Evolutionary conservation across 352 stramenopile species (phyloP).

Genomic region (Phytophthora fragariaefolia): DNA sequence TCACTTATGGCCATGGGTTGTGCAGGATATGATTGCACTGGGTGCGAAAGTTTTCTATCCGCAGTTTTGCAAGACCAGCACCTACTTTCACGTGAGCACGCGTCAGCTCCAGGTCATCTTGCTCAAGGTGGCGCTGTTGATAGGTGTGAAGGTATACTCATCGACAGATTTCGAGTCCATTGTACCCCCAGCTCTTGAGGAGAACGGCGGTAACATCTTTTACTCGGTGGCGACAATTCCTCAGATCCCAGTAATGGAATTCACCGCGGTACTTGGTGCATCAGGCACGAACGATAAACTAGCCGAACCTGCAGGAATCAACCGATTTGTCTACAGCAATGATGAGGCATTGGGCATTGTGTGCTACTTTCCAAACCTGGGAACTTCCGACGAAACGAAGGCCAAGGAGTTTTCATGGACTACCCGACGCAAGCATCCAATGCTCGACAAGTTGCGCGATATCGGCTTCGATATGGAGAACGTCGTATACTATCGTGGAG

Average conservation of each 20-base stretch:
- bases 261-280: slow-evolving; percentile 66
- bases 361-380: slow-evolving; percentile 77
- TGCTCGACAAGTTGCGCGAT: slow-evolving; percentile 72
- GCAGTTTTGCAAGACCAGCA: slow-evolving; percentile 72
- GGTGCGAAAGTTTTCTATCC: slow-evolving; percentile 80
- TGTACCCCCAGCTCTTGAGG: slow-evolving; percentile 46
- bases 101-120: slow-evolving; percentile 82
- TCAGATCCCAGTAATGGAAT: slow-evolving; percentile 71
- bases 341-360: slow-evolving; percentile 78
- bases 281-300: slow-evolving; percentile 69
- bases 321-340: slow-evolving; percentile 68
- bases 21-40: slow-evolving; percentile 71
- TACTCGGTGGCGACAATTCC: slow-evolving; percentile 70
- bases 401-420: slow-evolving; percentile 80
- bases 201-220: slow-evolving; percentile 56
- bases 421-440: slow-evolving; percentile 69
- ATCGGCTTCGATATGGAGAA: slow-evolving; percentile 75
- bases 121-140: slow-evolving; percentile 73
- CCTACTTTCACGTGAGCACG: slow-evolving; percentile 81
- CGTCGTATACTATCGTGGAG: slow-evolving; percentile 81
- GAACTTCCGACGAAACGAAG: slow-evolving; percentile 65
- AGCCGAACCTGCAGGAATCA: slow-evolving; percentile 57
- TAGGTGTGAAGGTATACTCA: slow-evolving; percentile 66
- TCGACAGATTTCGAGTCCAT: slow-evolving; percentile 61
- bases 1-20: slow-evolving; percentile 80